Conservation (phyloP, 495 filamentous ascomycete genomes). For the Saxophila tyrrhenica region DNA sequence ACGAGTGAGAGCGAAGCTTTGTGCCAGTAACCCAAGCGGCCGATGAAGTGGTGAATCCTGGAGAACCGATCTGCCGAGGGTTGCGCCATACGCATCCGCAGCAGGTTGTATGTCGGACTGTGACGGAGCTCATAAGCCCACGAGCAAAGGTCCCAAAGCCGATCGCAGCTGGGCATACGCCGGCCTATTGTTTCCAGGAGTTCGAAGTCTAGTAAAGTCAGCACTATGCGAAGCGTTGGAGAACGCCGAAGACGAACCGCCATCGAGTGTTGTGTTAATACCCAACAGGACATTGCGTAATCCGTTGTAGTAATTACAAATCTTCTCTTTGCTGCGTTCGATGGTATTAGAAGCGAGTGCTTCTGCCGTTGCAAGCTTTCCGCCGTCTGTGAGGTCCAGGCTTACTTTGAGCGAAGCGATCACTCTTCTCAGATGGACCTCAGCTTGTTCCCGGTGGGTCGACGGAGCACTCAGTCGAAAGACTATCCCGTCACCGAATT, state of each 20-base stretch:
- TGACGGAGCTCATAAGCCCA: neutral
- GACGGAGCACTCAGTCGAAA: neutral
- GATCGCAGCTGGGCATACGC: neutral
- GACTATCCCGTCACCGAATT: neutral
- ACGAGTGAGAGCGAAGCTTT: constrained; percentile 1
- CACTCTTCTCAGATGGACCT: neutral
- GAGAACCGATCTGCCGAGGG: neutral
- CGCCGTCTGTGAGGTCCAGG: neutral
- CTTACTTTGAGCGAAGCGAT: neutral
- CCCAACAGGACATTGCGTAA: neutral
- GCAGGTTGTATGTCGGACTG: neutral
- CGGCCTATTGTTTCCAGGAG: neutral
- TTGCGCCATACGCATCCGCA: neutral
- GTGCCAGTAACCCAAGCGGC: constrained; percentile 5
- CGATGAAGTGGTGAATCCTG: constrained; percentile 2
- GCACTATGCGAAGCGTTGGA: neutral
- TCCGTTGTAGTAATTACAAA: constrained; percentile 1
- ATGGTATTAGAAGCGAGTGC: neutral
- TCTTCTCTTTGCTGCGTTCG: neutral
- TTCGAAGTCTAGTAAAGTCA: neutral
- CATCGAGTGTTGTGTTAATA: neutral
- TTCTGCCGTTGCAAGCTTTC: neutral
- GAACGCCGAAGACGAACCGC: neutral
- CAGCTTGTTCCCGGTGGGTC: neutral
- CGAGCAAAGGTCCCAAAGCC: neutral